Evolutionary conservation across 257 asterid genomes (phyloP).

Genomic region (Capsicum chinense): DNA sequence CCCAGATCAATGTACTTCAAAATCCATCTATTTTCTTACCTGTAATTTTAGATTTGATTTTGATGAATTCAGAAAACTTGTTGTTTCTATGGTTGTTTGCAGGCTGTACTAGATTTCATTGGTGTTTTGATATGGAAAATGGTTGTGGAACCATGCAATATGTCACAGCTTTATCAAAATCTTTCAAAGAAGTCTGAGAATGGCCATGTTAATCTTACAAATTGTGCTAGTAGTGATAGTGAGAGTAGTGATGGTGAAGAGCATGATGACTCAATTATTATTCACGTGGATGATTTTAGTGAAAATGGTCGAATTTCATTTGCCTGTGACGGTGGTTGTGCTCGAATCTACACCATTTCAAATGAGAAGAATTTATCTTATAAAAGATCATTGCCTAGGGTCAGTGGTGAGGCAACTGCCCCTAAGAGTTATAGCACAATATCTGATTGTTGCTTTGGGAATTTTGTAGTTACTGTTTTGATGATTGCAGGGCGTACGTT

Average conservation of each 20-base stretch:
- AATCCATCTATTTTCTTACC: too few relatives aligned
- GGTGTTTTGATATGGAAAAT: slow-evolving; percentile 90
- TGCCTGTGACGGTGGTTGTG: slow-evolving; percentile 95
- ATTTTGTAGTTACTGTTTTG: slow-evolving; percentile 26
- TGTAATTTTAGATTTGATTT: background rate
- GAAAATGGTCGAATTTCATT: slow-evolving; percentile 56
- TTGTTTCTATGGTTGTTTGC: slow-evolving; percentile 38
- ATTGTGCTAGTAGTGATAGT: slow-evolving; percentile 47
- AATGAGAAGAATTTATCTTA: slow-evolving; percentile 55
- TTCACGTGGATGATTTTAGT: slow-evolving; percentile 44
- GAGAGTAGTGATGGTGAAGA: slow-evolving; percentile 51
- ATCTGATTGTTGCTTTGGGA: slow-evolving; percentile 7
- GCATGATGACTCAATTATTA: slow-evolving; percentile 49
- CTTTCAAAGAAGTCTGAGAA: slow-evolving; percentile 41
- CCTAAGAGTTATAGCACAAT: background rate
- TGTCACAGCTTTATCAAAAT: slow-evolving; percentile 5
- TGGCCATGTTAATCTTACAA: slow-evolving; percentile 50
- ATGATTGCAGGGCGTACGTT: slow-evolving; percentile 62
- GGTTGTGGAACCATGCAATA: slow-evolving; percentile 69
- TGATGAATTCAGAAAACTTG: background rate
- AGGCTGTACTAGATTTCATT: slow-evolving; percentile 76
- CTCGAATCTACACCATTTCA: slow-evolving; percentile 59
- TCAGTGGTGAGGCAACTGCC: slow-evolving; percentile 78
- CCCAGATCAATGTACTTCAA: too few relatives aligned
- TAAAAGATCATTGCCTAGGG: slow-evolving; percentile 69